Conservation (phyloP, 2,329 filamentous ascomycete species). For the Cladophialophora immunda region DNA sequence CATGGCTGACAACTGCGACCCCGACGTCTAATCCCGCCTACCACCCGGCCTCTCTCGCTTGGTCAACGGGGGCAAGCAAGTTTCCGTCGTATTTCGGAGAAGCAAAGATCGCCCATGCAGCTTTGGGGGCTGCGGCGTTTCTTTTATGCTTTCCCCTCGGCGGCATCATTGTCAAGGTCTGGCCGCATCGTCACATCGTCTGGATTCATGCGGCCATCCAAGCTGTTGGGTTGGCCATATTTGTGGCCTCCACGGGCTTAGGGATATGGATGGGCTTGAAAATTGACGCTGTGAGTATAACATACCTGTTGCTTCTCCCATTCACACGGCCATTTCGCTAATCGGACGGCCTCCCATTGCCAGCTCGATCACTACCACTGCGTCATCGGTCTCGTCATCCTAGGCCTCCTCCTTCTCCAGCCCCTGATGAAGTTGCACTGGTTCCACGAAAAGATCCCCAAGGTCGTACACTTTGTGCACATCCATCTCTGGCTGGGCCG, state of each 20-base stretch:
- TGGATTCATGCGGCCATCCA: slow-evolving; percentile 43
- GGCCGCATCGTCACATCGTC: slow-evolving; percentile 33
- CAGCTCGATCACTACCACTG: slow-evolving; percentile 39
- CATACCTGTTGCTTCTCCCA: neutral
- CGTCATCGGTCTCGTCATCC: slow-evolving; percentile 42
- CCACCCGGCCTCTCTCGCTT: neutral
- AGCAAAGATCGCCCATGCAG: slow-evolving; percentile 39
- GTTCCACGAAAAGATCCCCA: slow-evolving; percentile 56
- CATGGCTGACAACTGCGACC: slow-evolving; percentile 16
- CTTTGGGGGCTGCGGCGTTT: slow-evolving; percentile 41
- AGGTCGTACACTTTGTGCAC: slow-evolving; percentile 35
- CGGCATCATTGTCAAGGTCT: slow-evolving; percentile 41
- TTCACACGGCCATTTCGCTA: neutral
- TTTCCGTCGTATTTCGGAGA: slow-evolving; percentile 26
- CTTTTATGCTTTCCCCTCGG: slow-evolving; percentile 44
- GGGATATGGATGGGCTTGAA: slow-evolving; percentile 43
- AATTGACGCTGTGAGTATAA: slow-evolving; percentile 22
- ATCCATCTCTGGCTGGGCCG: slow-evolving; percentile 65
- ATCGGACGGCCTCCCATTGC: neutral
- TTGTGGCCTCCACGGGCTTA: slow-evolving; percentile 40
- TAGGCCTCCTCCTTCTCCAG: slow-evolving; percentile 43
- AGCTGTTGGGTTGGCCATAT: slow-evolving; percentile 38
- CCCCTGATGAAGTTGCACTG: slow-evolving; percentile 43
- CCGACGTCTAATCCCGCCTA: neutral
- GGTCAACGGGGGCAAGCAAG: neutral